A percentile compares a stretch with the other conserved stretches of the same genome.
phyloP scores from a whole-genome alignment of 1,284 basidiomycete species.

The Austroboletus niveus region DNA sequence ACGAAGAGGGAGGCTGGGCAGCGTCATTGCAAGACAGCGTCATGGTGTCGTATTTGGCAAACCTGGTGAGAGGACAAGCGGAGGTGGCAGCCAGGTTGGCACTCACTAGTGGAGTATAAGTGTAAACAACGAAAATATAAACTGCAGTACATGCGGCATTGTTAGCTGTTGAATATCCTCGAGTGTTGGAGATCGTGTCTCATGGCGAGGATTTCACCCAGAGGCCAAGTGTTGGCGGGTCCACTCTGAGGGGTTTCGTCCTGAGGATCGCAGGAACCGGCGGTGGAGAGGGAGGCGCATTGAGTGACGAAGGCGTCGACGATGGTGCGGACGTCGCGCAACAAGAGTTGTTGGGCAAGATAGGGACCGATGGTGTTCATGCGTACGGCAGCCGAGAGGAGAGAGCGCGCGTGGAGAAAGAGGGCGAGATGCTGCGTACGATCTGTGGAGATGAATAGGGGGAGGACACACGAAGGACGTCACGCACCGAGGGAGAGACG shows the following conservation, averaged over 20 bases:
- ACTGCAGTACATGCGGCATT: background rate
- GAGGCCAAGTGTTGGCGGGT: constrained; percentile 91
- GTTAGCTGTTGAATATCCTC: constrained; percentile 88
- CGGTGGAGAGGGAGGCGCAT: constrained; percentile 46
- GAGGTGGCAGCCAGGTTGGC: constrained; percentile 91
- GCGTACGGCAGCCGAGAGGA: constrained; percentile 89
- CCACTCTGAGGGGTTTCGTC: constrained; percentile 42
- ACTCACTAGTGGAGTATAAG: constrained; percentile 51
- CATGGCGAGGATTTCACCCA: constrained; percentile 90
- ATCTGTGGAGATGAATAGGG: constrained; percentile 42
- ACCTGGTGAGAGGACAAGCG: constrained; percentile 91
- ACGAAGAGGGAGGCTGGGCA: constrained; percentile 76
- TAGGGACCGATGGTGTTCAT: constrained; percentile 95
- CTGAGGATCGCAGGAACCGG: constrained; percentile 13
- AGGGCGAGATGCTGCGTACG: constrained; percentile 82
- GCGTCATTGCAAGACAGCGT: constrained; percentile 82
- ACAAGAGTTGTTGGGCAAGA: constrained; percentile 82
- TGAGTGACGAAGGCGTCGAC: constrained; percentile 53
- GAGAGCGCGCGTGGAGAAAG: constrained; percentile 87
- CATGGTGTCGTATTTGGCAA: constrained; percentile 94
- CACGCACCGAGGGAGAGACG: constrained; percentile 69
- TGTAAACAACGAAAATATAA: constrained; percentile 1
- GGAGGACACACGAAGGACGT: background rate
- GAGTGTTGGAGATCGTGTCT: constrained; percentile 96
- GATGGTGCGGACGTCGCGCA: constrained; percentile 67